Conservation (phyloP, 129 eudicot genomes). For the Cynara cardunculus region DNA sequence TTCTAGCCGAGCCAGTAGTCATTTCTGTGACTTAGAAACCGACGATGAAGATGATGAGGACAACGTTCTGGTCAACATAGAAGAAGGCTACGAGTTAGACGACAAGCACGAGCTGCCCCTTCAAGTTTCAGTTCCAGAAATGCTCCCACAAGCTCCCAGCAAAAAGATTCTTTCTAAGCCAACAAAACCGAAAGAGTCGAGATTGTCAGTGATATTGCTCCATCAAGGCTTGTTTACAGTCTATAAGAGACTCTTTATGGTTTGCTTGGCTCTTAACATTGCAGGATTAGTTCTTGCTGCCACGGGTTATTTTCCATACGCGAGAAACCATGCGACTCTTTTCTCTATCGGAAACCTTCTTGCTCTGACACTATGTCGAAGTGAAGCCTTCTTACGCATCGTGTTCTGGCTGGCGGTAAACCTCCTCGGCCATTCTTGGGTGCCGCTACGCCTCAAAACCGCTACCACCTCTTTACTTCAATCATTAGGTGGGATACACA, state of each 20-base stretch:
- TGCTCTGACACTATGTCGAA: constrained; percentile 57
- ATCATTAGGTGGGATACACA: constrained; percentile 75
- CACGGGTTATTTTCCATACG: constrained; percentile 45
- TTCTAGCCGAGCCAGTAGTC: constrained; percentile 56
- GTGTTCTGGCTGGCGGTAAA: constrained; percentile 65
- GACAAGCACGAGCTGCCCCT: too few relatives aligned
- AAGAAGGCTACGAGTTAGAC: constrained; percentile 43
- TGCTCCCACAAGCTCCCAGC: too few relatives aligned
- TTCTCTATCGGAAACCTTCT: constrained; percentile 60
- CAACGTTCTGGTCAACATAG: constrained; percentile 29
- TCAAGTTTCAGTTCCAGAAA: constrained; percentile 14
- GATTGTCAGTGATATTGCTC: constrained; percentile 62
- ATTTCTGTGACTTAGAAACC: constrained; percentile 62
- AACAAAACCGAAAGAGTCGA: constrained; percentile 29
- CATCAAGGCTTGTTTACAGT: constrained; percentile 81
- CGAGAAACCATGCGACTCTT: constrained; percentile 45
- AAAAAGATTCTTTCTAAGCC: constrained; percentile 19
- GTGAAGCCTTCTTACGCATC: constrained; percentile 61
- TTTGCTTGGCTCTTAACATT: constrained; percentile 44
- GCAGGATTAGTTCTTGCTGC: constrained; percentile 54
- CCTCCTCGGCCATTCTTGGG: constrained; percentile 52
- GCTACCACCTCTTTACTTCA: constrained; percentile 53
- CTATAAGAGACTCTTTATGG: constrained; percentile 55
- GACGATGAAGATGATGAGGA: constrained; percentile 34
- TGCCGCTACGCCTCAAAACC: constrained; percentile 54